Conservation (phyloP, 768 basidiomycete genomes). For the Tulasnella sp. region DNA sequence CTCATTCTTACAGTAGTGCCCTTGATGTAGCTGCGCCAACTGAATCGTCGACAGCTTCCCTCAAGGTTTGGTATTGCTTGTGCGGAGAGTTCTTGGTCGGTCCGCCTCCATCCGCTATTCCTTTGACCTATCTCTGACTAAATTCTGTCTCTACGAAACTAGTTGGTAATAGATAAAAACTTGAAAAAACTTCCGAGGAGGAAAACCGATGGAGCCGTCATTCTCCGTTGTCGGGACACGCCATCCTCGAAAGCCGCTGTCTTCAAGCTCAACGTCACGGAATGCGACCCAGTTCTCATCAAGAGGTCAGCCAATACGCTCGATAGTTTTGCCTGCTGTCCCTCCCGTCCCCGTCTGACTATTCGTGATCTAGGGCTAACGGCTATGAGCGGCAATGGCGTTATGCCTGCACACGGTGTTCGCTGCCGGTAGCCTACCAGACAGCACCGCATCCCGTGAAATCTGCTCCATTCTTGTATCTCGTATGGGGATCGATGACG, state of each 20-base stretch:
- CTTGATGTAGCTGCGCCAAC: slow-evolving; percentile 28
- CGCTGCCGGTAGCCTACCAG: slow-evolving; percentile 30
- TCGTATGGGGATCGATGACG: slow-evolving; percentile 29
- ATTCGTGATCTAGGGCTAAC: slow-evolving; percentile 1
- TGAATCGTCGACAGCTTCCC: slow-evolving; percentile 29
- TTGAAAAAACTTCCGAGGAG: slow-evolving; percentile 29
- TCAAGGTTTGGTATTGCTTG: slow-evolving; percentile 31
- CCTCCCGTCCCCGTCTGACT: not conserved
- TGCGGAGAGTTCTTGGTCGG: slow-evolving; percentile 32
- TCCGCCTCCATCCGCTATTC: not conserved
- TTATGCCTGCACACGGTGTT: slow-evolving; percentile 30
- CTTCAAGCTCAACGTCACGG: slow-evolving; percentile 30
- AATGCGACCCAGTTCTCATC: slow-evolving; percentile 28
- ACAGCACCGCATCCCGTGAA: slow-evolving; percentile 29
- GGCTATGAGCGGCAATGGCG: slow-evolving; percentile 30
- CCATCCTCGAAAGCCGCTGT: slow-evolving; percentile 19
- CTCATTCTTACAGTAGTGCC: not conserved
- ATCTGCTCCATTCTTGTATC: slow-evolving; percentile 30
- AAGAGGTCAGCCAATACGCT: slow-evolving; percentile 14
- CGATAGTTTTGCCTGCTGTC: not conserved
- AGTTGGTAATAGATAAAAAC: slow-evolving; percentile 32
- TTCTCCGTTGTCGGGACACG: slow-evolving; percentile 26
- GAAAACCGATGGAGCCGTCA: slow-evolving; percentile 31
- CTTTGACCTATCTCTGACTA: not conserved
- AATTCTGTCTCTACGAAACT: not conserved